Conservation (phyloP, 2,329 filamentous ascomycete species). For the Hypoxylon sp. region DNA sequence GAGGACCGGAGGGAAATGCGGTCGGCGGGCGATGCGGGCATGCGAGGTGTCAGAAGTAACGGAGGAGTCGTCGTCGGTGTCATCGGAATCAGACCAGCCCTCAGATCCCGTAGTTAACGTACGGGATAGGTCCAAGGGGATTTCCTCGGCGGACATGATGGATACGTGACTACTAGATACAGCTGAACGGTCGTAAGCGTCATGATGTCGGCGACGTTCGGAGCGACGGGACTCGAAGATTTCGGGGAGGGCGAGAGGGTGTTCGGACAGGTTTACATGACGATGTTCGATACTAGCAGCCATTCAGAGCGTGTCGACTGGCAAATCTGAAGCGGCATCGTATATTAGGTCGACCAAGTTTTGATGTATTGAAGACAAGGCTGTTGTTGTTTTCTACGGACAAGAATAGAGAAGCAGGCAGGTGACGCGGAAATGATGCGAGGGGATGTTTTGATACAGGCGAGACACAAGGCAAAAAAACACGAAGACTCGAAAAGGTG, state of each 20-base stretch:
- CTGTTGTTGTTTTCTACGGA: constrained; percentile 30
- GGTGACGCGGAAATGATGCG: constrained; percentile 41
- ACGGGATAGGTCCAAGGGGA: constrained; percentile 33
- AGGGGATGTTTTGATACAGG: constrained; percentile 33
- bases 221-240: constrained; percentile 22
- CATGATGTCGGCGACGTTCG: constrained; percentile 39
- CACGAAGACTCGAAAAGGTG: constrained; percentile 27
- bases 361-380: constrained; percentile 18
- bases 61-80: constrained; percentile 38
- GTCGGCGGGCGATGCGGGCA: constrained; percentile 39
- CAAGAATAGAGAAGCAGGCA: constrained; percentile 34
- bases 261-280: constrained; percentile 36
- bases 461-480: constrained; percentile 20
- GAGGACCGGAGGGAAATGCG: constrained; percentile 44
- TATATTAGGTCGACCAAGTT: constrained; percentile 5
- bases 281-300: constrained; percentile 34
- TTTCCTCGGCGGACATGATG: constrained; percentile 40
- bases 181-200: constrained; percentile 32
- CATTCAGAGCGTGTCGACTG: constrained; percentile 38
- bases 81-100: constrained; percentile 38
- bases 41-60: constrained; percentile 41
- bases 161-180: constrained; percentile 37
- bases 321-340: constrained; percentile 33
- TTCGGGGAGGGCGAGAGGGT: constrained; percentile 26
- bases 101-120: constrained; percentile 39